phyloP scores from a whole-genome alignment of 192 early-diverging fungal genomes.

The Mortierella alpina region DNA sequence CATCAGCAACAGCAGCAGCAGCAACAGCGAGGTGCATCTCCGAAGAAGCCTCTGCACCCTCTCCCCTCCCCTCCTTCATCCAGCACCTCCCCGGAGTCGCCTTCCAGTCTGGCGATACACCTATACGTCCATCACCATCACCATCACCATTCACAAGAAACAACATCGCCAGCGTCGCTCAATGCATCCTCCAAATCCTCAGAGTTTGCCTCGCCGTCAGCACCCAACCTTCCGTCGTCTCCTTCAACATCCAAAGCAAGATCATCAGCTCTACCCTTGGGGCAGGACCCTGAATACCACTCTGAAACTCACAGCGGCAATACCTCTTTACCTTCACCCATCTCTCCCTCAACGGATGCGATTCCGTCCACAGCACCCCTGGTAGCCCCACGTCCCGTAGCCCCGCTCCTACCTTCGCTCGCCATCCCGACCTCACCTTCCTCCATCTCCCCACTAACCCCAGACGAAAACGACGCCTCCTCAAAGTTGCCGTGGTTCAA shows the following conservation, averaged over 20 bases:
- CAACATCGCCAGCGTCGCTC: background rate
- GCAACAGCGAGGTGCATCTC: background rate
- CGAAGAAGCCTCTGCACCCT: conserved; percentile 1
- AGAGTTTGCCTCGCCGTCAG: background rate
- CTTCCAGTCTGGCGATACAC: conserved; percentile 42
- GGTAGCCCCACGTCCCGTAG: background rate
- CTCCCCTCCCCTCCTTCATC: conserved; percentile 12
- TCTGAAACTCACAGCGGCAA: background rate
- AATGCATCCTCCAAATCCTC: background rate
- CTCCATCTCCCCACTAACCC: background rate
- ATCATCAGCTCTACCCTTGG: background rate
- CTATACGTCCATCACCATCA: conserved; percentile 51
- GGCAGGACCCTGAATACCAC: background rate
- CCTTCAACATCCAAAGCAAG: conserved; percentile 9
- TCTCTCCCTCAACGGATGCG: background rate
- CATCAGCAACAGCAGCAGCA: background rate
- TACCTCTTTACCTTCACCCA: conserved; percentile 9
- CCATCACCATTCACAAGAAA: conserved; percentile 13
- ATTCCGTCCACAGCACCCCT: background rate
- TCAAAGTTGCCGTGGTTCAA: conserved; percentile 17
- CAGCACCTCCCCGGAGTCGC: conserved; percentile 34
- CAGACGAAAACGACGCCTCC: background rate
- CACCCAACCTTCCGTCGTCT: conserved; percentile 16
- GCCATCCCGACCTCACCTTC: background rate
- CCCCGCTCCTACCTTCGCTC: conserved; percentile 19